Percentiles rank a stretch among this genome's conserved stretches.
phyloP scores from a whole-genome alignment of 495 filamentous ascomycete genomes.

The Penicillium coprophilum region DNA sequence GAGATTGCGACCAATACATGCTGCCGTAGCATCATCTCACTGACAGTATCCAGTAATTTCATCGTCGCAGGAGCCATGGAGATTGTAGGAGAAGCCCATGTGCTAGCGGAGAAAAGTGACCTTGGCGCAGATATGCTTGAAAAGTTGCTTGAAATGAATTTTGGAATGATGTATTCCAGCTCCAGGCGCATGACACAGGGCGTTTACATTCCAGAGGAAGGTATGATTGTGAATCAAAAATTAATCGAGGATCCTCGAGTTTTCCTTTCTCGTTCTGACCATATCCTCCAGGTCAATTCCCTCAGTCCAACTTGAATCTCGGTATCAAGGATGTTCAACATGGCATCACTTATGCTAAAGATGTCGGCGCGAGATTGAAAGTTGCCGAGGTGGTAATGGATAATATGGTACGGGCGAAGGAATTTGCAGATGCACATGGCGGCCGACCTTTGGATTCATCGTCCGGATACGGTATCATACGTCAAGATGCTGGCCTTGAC shows the following conservation, averaged over 20 bases:
- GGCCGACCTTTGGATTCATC: constrained; percentile 15
- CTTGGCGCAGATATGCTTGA: constrained; percentile 12
- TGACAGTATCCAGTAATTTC: constrained; percentile 12
- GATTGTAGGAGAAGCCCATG: constrained; percentile 18
- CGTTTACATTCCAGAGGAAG: constrained; percentile 9
- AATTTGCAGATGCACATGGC: constrained; percentile 7
- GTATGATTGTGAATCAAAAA: constrained; percentile 6
- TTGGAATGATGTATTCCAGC: constrained; percentile 6
- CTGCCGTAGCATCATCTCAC: background rate
- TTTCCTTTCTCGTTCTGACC: background rate
- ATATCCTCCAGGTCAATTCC: constrained; percentile 4
- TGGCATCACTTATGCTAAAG: constrained; percentile 8
- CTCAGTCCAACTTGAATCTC: constrained; percentile 15
- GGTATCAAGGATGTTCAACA: constrained; percentile 18
- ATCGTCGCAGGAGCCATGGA: constrained; percentile 17
- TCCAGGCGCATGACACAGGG: constrained; percentile 17
- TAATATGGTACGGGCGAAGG: constrained; percentile 13
- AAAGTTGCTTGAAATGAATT: constrained; percentile 15
- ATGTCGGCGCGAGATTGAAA: constrained; percentile 10
- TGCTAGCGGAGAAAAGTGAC: constrained; percentile 17
- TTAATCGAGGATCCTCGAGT: background rate
- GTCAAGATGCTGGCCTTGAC: constrained; percentile 16
- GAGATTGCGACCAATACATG: background rate
- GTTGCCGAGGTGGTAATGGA: constrained; percentile 15
- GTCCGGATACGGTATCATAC: constrained; percentile 13